Conservation (phyloP, 2,329 filamentous ascomycete species). For the Paracamarosporium sp. region DNA sequence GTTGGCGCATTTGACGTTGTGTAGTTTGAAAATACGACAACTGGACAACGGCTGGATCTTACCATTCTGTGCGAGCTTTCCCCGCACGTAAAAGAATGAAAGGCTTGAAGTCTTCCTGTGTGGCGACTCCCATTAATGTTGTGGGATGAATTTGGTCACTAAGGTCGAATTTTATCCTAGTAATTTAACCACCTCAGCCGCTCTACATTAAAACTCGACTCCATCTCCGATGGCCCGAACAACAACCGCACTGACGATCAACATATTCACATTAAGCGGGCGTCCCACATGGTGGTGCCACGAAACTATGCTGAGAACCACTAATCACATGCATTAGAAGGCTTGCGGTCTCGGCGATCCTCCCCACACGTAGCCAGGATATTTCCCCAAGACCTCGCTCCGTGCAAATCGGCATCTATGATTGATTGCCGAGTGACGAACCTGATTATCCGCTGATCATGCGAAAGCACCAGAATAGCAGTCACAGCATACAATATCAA, state of each 20-base stretch:
- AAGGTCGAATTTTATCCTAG: not conserved
- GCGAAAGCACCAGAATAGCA: not conserved
- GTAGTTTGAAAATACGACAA: not conserved
- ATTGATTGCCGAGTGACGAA: conserved; percentile 9
- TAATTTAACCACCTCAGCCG: conserved; percentile 11
- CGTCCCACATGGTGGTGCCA: not conserved
- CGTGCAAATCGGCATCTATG: not conserved
- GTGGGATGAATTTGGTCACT: not conserved
- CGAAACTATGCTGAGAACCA: not conserved
- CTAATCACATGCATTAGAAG: not conserved
- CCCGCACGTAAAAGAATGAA: not conserved
- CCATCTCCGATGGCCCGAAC: conserved; percentile 5
- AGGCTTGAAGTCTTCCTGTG: not conserved
- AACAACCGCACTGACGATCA: not conserved
- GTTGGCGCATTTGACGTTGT: not conserved
- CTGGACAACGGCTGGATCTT: too few species aligned
- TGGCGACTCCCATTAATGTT: not conserved
- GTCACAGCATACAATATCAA: not conserved
- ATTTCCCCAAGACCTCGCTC: conserved; percentile 3
- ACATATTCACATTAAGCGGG: not conserved
- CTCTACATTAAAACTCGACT: not conserved
- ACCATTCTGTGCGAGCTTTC: too few species aligned
- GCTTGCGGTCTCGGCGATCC: not conserved
- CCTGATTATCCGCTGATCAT: conserved; percentile 8
- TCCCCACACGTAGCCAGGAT: conserved; percentile 3